Conservation (phyloP, 768 basidiomycete species). For the Boletus subcaerulescens region DNA sequence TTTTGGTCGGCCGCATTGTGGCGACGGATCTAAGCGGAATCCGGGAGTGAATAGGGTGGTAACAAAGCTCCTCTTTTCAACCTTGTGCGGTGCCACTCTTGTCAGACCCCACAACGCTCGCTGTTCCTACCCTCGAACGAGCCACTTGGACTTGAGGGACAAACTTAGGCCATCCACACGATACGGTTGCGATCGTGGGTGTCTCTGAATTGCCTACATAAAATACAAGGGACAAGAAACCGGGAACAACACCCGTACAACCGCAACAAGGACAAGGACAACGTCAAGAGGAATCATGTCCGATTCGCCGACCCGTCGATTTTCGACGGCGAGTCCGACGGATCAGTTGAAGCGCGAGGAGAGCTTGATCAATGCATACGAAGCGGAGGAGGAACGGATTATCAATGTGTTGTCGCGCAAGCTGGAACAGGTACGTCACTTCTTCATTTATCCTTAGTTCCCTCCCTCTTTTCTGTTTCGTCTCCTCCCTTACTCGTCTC, state of each 20-base stretch:
- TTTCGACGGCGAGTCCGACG: constrained; percentile 53
- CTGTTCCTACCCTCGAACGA: not conserved
- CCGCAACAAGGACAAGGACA: not conserved
- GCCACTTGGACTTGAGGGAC: too few relatives aligned
- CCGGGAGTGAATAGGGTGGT: constrained; percentile 14
- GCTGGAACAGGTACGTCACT: constrained; percentile 58
- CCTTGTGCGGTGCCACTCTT: not conserved
- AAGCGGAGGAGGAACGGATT: constrained; percentile 88
- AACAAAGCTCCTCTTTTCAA: not conserved
- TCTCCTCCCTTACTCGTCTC: not conserved
- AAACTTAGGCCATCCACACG: too few relatives aligned
- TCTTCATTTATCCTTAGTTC: too few relatives aligned
- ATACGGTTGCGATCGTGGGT: too few relatives aligned
- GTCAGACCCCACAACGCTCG: not conserved
- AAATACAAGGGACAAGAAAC: too few relatives aligned
- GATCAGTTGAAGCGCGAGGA: constrained; percentile 54
- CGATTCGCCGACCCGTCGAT: constrained; percentile 52
- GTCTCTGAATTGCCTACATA: too few relatives aligned
- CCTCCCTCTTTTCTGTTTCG: not conserved
- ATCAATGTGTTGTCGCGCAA: constrained; percentile 81
- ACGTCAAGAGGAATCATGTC: constrained; percentile 17
- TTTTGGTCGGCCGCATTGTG: too few relatives aligned
- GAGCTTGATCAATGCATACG: constrained; percentile 82
- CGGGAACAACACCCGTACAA: not conserved
- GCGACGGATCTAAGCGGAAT: constrained; percentile 9